phyloP scores from a whole-genome alignment of 108 stramenopile genomes.

The Aureococcus anophagefferens region DNA sequence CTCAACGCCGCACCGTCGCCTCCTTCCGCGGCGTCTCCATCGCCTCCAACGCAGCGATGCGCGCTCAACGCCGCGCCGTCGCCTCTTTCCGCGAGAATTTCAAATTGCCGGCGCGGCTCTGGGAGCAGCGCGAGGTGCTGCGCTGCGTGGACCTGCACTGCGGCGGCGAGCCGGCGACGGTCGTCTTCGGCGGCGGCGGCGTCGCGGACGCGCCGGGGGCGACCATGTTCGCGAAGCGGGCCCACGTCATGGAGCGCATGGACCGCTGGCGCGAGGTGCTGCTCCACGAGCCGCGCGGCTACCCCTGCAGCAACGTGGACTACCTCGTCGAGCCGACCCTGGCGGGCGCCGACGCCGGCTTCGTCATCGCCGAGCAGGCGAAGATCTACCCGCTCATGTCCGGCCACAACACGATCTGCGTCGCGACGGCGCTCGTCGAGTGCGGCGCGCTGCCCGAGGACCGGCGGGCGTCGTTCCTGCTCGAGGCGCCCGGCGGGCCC shows the following conservation, averaged over 20 bases:
- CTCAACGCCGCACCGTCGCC: no score
- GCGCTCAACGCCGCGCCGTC: no score
- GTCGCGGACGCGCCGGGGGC: background rate
- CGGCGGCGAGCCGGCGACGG: constrained; percentile 1
- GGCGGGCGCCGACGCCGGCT: background rate
- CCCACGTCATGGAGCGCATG: background rate
- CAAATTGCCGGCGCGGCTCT: no score
- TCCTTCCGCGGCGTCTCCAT: no score
- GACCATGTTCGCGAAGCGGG: constrained; percentile 4
- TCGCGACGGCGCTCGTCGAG: constrained; percentile 22
- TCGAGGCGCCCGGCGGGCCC: constrained; percentile 24
- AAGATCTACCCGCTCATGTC: constrained; percentile 22
- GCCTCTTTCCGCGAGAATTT: no score
- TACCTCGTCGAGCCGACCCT: background rate
- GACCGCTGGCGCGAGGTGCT: constrained; percentile 9
- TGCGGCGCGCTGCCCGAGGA: constrained; percentile 16
- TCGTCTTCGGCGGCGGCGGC: background rate
- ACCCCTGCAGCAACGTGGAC: constrained; percentile 11
- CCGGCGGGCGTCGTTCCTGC: constrained; percentile 5
- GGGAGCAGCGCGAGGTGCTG: no score
- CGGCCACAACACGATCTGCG: constrained; percentile 31
- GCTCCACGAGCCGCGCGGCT: constrained; percentile 12
- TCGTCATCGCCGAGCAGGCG: constrained; percentile 9
- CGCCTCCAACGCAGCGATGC: no score
- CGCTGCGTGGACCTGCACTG: background rate